Evolutionary conservation across 2,329 filamentous ascomycete species (phyloP), one percentile per base, ranked within the genome.

Genomic region (Gaeumannomyces sp.): DNA sequence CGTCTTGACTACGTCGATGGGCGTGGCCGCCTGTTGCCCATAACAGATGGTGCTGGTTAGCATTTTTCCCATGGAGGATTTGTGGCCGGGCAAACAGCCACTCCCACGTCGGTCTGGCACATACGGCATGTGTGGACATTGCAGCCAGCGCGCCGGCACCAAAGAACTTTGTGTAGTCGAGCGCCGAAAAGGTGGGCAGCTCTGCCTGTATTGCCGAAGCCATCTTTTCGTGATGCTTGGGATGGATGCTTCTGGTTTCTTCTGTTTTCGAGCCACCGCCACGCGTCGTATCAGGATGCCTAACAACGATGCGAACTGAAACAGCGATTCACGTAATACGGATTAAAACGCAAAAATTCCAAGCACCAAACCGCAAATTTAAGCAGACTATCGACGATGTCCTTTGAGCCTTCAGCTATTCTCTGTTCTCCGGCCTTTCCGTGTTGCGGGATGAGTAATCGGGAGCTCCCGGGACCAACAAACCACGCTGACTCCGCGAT

Each of bases 1-100:
- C 72, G 92, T 96, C 85, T 96, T 96, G 80, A 96, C 90, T 76
- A 93, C 93, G 74, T 79, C 79, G 67, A 81, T 84, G 59, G 82
- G 82, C 6, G 82, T 84, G 16, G 79, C 81, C n/a, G 79, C 81
- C 81, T 83, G 62, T 56, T 50, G 1, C 14, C 13, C 2, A 3
- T 16, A 16, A 14, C 6, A 7, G 33, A 33, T 8, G 33, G 14
- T 22, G 58, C 45, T 53, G 22, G 45, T 11, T 25, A n/a, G 45
- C 45, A 53, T 19, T 35, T n/a, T 29, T 29, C 29, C 33, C 25
- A 11, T 25, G 33, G 33, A 16, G 38, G 14, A 62, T 22, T 7
- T 50, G 33, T 53, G 28, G n/a, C 2, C 28, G 16, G 2, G 4
- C 13, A 22, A 28, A 35, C 3, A 50, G n/a, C 31, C 27, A 56